Percentiles rank a stretch among this genome's conserved stretches.
phyloP scores from a whole-genome alignment of 1,139 yeast genomes.

The Saccharomyces hybrid region DNA sequence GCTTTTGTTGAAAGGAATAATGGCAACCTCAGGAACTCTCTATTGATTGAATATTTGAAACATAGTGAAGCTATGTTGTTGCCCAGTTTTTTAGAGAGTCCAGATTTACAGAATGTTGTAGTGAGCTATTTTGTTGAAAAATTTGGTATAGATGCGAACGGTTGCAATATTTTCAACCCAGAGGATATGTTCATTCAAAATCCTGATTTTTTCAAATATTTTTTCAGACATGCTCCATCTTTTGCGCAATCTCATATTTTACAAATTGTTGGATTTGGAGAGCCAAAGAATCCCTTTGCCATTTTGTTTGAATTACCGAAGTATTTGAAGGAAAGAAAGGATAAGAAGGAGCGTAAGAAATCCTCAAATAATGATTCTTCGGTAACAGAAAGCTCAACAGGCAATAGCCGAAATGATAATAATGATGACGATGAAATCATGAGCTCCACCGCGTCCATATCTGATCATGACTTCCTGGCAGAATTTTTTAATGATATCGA shows the following conservation, averaged over 20 bases:
- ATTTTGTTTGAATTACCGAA: conserved; percentile 62
- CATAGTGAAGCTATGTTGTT: too few relatives aligned
- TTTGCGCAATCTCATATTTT: conserved; percentile 70
- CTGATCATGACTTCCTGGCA: neutral
- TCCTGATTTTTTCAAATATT: conserved; percentile 56
- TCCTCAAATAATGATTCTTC: conserved; percentile 27
- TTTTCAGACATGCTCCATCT: conserved; percentile 67
- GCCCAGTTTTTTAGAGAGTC: too few relatives aligned
- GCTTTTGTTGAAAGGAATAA: conserved; percentile 39
- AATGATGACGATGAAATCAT: conserved; percentile 5
- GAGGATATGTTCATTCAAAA: conserved; percentile 41
- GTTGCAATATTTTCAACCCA: conserved; percentile 51
- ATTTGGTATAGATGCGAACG: conserved; percentile 58
- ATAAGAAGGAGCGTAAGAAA: conserved; percentile 59
- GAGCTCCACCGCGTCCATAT: neutral
- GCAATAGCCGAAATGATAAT: conserved; percentile 3
- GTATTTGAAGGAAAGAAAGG: conserved; percentile 62
- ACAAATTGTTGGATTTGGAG: conserved; percentile 71
- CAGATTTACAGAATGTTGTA: too few relatives aligned
- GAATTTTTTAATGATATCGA: conserved; percentile 27
- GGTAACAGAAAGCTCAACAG: neutral
- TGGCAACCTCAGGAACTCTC: conserved; percentile 22
- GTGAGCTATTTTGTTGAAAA: conserved; percentile 59
- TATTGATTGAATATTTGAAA: too few relatives aligned
- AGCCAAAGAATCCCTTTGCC: conserved; percentile 66